Base-by-base conservation (phyloP, 1,139 yeast species). In the Blastobotrys arbuscula region DNA sequence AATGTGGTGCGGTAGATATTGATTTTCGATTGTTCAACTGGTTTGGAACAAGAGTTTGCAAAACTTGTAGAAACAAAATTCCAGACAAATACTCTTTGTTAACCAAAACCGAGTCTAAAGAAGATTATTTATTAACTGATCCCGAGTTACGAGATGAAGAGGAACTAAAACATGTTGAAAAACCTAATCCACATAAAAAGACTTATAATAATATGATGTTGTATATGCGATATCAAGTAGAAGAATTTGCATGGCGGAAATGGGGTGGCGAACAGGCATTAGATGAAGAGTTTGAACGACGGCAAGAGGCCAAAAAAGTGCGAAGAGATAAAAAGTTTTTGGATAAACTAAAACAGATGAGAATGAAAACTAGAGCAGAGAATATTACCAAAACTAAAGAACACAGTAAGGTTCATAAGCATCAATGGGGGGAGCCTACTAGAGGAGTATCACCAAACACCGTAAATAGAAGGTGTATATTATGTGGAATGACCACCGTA, bases 101-200 rank as follows among this genome's bases (percentile, higher is more conserved):
- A 46, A 94, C 98, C 10, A 94, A 94, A 67, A 94, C 99, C 0
- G 99, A 94, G 67, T 88, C 97, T 65, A 79, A 82, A 46, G 94
- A 86, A 57, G 99, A 94, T 67, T 94, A 94, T 62, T 75, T 92
- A 41, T 66, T 92, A 35, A 92, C 98, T 0, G 97, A 92, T 50
- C 94, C 97, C 0, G 98, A 94, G 64, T 72, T 94, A 37, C 76
- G 79, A 47, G 98, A 94, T 64, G 68, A 67, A 3, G 72, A 69
- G 1, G 67, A 89, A 26, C 72, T 94, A 53, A 84, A 85, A 7
- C 78, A 94, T 55, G 71, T 90, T 52, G 96, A 89, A 56, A 86
- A 90, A 59, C 90, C 96, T 7, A 94, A 94, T 61, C 99, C 99
- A 0, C 96, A 92, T 67, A 89, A 94, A 42, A 79, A 81, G 2